A percentile compares a stretch with the other conserved stretches of the same genome.
These are phyloP conservation scores for Euptelea pleiosperma DNA, from an alignment of 164 flowering plant species.

Conservation along the genomic window DNA sequence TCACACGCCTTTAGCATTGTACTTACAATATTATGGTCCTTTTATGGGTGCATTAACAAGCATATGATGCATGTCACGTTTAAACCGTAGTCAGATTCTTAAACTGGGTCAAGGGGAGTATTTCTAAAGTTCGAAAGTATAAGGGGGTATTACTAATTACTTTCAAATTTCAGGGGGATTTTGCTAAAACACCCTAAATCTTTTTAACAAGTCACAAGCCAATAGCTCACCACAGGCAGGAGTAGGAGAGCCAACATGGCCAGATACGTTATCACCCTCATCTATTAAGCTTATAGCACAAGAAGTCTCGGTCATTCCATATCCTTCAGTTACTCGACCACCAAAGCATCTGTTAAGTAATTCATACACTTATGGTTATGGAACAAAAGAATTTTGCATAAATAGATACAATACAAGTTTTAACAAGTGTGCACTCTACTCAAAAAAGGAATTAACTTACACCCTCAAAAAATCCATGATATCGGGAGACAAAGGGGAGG, in stretches of 20 bases:
- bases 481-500: slow-evolving; percentile 97
- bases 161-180: neutral
- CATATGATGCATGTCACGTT: no score
- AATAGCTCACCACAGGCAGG: slow-evolving; percentile 81
- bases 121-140: no score
- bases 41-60: no score
- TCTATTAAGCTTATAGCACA: slow-evolving; percentile 72
- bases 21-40: no score
- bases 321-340: slow-evolving; percentile 74
- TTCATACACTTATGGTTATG: slow-evolving; percentile 6
- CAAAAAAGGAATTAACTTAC: slow-evolving; percentile 48
- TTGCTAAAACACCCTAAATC: no score
- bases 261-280: slow-evolving; percentile 58
- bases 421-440: neutral
- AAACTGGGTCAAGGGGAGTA: no score
- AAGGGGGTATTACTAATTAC: no score
- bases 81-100: no score
- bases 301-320: slow-evolving; percentile 97
- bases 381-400: neutral
- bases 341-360: slow-evolving; percentile 76
- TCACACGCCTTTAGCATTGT: no score
- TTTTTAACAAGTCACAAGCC: neutral
- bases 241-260: slow-evolving; percentile 96
- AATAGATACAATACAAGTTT: neutral
- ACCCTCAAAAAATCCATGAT: slow-evolving; percentile 87